phyloP scores from a whole-genome alignment of 1,284 basidiomycete species.

The Pterulicium gracile region DNA sequence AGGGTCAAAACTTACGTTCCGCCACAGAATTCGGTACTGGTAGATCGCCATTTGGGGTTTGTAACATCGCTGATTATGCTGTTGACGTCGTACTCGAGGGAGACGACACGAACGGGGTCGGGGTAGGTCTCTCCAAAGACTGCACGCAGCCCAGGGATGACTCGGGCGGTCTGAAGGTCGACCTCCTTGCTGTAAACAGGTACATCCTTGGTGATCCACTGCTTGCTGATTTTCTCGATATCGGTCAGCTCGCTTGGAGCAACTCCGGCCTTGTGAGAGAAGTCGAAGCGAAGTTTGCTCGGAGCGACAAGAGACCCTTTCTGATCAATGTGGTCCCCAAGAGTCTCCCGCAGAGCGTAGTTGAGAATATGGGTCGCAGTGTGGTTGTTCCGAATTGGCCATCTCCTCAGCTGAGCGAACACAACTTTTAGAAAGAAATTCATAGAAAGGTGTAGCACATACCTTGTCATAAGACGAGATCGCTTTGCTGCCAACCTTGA shows the following conservation, averaged over 20 bases:
- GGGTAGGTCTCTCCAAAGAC: conserved; percentile 99
- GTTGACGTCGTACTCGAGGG: conserved; percentile 79
- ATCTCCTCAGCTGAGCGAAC: conserved; percentile 64
- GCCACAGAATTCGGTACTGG: conserved; percentile 96
- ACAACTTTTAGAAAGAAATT: conserved; percentile 25
- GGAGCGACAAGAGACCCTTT: conserved; percentile 97
- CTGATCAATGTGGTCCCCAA: conserved; percentile 96
- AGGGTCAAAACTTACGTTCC: conserved; percentile 65
- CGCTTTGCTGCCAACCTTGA: conserved; percentile 30
- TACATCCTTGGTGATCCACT: conserved; percentile 88
- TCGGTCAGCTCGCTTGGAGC: conserved; percentile 62
- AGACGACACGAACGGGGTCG: conserved; percentile 93
- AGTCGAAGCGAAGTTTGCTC: conserved; percentile 94
- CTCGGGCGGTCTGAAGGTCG: conserved; percentile 68
- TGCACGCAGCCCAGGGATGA: conserved; percentile 89
- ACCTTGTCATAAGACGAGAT: conserved; percentile 58
- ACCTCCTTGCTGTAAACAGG: conserved; percentile 86
- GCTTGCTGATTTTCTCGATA: conserved; percentile 79
- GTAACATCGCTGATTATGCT: conserved; percentile 80
- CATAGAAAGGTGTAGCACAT: conserved; percentile 25
- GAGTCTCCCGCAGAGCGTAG: conserved; percentile 82
- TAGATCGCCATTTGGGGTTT: conserved; percentile 84
- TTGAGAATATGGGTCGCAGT: conserved; percentile 99
- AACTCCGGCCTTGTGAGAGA: conserved; percentile 91
- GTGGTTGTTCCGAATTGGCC: conserved; percentile 96